These are phyloP conservation scores for Claviceps humidiphila DNA, from an alignment of 2,329 filamentous ascomycete genomes.

Conservation along the genomic window DNA sequence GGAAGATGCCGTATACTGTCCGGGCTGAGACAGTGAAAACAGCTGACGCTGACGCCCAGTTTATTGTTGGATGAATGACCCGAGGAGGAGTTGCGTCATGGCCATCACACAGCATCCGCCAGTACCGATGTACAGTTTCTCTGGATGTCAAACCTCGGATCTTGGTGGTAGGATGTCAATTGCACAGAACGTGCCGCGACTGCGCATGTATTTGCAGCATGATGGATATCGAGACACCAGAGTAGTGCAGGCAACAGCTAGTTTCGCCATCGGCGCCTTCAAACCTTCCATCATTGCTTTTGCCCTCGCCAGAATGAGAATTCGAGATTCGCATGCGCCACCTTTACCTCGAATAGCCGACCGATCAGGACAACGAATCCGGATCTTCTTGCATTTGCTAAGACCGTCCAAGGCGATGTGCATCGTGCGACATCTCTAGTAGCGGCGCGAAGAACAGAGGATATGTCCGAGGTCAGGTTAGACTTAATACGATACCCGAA, in stretches of 20 bases:
- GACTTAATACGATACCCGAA: constrained; percentile 17
- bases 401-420: constrained; percentile 20
- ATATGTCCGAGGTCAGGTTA: constrained; percentile 14
- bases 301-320: background rate
- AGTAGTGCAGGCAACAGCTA: constrained; percentile 13
- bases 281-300: background rate
- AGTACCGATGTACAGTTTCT: constrained; percentile 15
- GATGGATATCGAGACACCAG: constrained; percentile 17
- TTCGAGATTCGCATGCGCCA: constrained; percentile 10
- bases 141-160: constrained; percentile 14
- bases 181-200: constrained; percentile 18
- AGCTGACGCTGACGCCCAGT: constrained; percentile 9
- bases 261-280: background rate
- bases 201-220: constrained; percentile 17
- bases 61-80: constrained; percentile 7
- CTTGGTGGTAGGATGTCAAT: constrained; percentile 18
- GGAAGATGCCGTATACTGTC: constrained; percentile 1
- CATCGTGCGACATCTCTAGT: constrained; percentile 15
- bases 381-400: constrained; percentile 18
- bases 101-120: constrained; percentile 12
- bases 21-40: constrained; percentile 8
- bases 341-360: constrained; percentile 24
- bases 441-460: constrained; percentile 18
- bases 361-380: constrained; percentile 20
- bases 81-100: constrained; percentile 12